Percentiles rank a stretch among this genome's conserved stretches.
phyloP scores from a whole-genome alignment of 176 grass and related monocot species.

The Triticum urartu region DNA sequence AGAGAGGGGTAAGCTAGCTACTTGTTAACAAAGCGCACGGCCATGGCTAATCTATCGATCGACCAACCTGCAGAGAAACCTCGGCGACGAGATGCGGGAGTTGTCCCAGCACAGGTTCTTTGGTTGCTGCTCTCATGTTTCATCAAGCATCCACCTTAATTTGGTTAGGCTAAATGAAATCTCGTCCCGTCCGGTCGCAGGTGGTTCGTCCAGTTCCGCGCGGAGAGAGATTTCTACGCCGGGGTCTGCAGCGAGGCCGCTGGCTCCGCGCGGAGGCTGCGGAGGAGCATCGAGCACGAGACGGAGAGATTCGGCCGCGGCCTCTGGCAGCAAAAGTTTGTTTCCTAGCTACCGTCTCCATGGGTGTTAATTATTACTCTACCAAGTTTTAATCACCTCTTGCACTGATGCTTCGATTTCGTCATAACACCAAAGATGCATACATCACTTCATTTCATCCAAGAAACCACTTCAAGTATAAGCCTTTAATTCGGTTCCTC shows the following conservation, averaged over 20 bases:
- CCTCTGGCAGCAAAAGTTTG: background rate
- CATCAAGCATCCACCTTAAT: background rate
- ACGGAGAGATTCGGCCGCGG: background rate
- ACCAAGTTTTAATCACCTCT: background rate
- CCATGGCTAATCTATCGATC: background rate
- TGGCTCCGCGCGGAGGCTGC: conserved; percentile 13
- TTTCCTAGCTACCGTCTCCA: background rate
- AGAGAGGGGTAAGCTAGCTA: too few species aligned
- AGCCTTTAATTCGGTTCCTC: background rate
- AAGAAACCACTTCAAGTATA: background rate
- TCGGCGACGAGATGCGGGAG: background rate
- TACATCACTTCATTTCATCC: background rate
- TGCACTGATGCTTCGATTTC: background rate
- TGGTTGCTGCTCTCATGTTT: background rate
- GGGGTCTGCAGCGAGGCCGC: background rate
- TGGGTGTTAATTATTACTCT: background rate
- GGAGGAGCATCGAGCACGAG: background rate
- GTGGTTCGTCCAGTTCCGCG: background rate
- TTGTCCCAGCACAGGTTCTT: background rate
- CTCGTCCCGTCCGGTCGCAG: background rate
- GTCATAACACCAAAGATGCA: too few species aligned
- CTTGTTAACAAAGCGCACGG: background rate
- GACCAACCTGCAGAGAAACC: background rate
- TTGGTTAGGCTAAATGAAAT: too few species aligned
- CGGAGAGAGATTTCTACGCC: conserved; percentile 16